phyloP scores from a whole-genome alignment of 2,329 filamentous ascomycete species.

The Cladophialophora psammophila region DNA sequence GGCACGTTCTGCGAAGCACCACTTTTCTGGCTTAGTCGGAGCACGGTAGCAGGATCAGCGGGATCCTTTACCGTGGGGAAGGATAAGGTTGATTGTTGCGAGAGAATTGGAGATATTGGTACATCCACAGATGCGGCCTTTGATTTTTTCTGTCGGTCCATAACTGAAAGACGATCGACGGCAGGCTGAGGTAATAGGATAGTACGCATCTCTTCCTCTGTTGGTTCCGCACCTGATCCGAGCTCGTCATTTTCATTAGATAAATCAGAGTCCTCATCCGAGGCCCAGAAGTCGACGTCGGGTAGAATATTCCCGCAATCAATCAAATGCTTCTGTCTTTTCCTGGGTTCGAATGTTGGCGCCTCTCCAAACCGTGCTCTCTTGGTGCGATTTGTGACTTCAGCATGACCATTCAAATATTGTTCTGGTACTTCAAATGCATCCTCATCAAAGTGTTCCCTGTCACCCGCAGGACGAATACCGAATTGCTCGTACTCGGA shows the following conservation, averaged over 20 bases:
- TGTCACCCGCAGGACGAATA: slow-evolving; percentile 41
- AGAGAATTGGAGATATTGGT: slow-evolving; percentile 15
- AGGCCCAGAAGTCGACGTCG: slow-evolving; percentile 30
- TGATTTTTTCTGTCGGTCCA: background rate
- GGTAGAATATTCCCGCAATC: slow-evolving; percentile 36
- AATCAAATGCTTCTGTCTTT: slow-evolving; percentile 34
- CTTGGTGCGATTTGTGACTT: slow-evolving; percentile 36
- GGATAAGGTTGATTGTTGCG: slow-evolving; percentile 58
- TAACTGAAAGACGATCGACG: slow-evolving; percentile 2
- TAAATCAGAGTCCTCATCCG: slow-evolving; percentile 32
- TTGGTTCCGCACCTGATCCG: slow-evolving; percentile 6
- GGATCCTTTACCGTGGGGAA: slow-evolving; percentile 82
- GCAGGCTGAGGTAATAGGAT: background rate
- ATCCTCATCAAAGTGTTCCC: slow-evolving; percentile 42
- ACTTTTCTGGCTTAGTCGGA: slow-evolving; percentile 72
- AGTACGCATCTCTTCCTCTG: slow-evolving; percentile 12
- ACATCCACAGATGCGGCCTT: slow-evolving; percentile 12
- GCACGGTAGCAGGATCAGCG: slow-evolving; percentile 67
- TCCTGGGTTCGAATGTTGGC: slow-evolving; percentile 29
- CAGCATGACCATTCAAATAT: slow-evolving; percentile 40
- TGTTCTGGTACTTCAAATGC: slow-evolving; percentile 47
- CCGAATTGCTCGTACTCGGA: slow-evolving; percentile 43
- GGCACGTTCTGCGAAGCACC: slow-evolving; percentile 58
- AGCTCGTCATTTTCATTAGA: slow-evolving; percentile 6
- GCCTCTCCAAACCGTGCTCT: slow-evolving; percentile 28